These are phyloP conservation scores for Phragmites australis DNA, from an alignment of 176 grass and related monocot species.

Conservation along the genomic window DNA sequence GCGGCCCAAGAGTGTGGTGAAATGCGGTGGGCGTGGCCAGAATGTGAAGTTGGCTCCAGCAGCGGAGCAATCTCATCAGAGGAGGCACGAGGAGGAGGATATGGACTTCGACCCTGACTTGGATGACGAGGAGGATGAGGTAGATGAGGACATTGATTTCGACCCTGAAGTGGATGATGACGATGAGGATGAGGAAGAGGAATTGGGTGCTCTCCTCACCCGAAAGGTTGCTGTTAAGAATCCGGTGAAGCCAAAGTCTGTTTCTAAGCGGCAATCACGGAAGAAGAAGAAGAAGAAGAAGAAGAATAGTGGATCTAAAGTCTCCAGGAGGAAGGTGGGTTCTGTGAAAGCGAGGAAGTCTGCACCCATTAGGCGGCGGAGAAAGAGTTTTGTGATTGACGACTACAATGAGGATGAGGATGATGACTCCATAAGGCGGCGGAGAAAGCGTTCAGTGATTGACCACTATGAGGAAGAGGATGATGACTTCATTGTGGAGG, in stretches of 20 bases:
- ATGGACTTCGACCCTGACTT: slow-evolving; percentile 55
- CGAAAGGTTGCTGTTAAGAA: slow-evolving; percentile 44
- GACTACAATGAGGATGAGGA: slow-evolving; percentile 39
- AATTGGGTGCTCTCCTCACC: background rate
- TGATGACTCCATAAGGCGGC: slow-evolving; percentile 57
- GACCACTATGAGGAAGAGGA: slow-evolving; percentile 45
- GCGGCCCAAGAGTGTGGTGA: background rate
- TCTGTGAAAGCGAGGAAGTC: slow-evolving; percentile 31
- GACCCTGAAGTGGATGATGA: slow-evolving; percentile 36
- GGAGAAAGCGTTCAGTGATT: slow-evolving; percentile 15
- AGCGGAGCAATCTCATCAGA: slow-evolving; percentile 33
- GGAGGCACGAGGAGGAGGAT: slow-evolving; percentile 40
- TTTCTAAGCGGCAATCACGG: slow-evolving; percentile 6
- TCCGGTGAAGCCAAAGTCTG: slow-evolving; percentile 8
- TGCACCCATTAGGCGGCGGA: background rate
- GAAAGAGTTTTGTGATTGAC: slow-evolving; percentile 24
- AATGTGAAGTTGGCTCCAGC: background rate
- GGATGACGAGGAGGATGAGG: slow-evolving; percentile 44
- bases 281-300: slow-evolving; percentile 47
- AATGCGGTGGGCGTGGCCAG: background rate
- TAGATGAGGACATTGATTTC: slow-evolving; percentile 58
- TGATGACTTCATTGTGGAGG: slow-evolving; percentile 72
- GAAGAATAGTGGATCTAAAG: slow-evolving; percentile 32
- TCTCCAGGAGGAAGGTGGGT: slow-evolving; percentile 44
- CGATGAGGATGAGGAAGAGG: slow-evolving; percentile 65